Base-by-base conservation (phyloP, 176 grass and related monocot genomes). In the Oryza brachyantha region DNA sequence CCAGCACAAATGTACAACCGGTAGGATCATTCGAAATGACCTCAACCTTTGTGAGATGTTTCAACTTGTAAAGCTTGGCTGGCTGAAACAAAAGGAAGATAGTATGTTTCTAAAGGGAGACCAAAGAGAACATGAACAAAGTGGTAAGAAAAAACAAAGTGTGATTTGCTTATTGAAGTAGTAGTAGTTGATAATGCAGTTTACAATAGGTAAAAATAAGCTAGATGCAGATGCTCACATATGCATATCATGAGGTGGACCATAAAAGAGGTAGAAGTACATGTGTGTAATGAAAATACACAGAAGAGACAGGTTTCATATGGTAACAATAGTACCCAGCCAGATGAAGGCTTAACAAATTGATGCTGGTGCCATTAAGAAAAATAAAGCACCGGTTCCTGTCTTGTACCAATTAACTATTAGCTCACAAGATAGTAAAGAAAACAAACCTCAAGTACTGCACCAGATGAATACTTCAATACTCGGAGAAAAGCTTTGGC, bases 1-100 rank as follows among this genome's bases (percentile, higher is more conserved):
- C 96, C 96, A 99, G 86, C 81, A 99, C 85, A 86, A 99, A 99
- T 86, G 96, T 99, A 76, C 96, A 99, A 73, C 96, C 90, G 82
- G 84, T 95, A 61, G 92, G 84, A 89, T 99, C 96, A 93, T 92
- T 99, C 25, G 96, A 84, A 62, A 99, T 83, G 79, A 99, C 96
- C 61, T 99, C 96, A 83, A 99, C 79, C 84, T 99, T 99, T 61
- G 88, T 89, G 52, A 99, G 84, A 83, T 99, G 96, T 88, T 99
- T 99, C 80, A 99, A 79, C 83, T 99, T 99, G 88, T 99, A 96
- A 81, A 86, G 83, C 81, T 95, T 99, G 43, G 92, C 90, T 70
- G 96, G 81, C 96, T 99, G 92, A 68, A 81, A 72, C 75, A 36
- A 13, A 78, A 52, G 8, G 19, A 46, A 11, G 43, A 74, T 34